Percentiles rank a stretch among this genome's conserved stretches.
Conservation (phyloP, 805 yeast species). For the Metschnikowia chrysomelidarum region DNA sequence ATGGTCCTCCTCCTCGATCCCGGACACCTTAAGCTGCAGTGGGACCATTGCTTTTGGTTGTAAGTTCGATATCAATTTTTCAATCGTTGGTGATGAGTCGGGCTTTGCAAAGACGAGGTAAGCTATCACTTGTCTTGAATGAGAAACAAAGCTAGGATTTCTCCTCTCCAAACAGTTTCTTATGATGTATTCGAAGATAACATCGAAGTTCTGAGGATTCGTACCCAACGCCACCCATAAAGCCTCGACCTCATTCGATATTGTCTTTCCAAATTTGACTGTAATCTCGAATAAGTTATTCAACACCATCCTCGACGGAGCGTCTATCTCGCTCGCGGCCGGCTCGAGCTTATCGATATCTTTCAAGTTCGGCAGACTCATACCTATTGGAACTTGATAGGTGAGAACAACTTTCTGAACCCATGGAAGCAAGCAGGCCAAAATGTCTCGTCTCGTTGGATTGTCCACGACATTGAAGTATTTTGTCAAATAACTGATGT, state of each 20-base stretch:
- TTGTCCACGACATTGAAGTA: constrained; percentile 57
- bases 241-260: constrained; percentile 88
- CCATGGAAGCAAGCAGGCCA: constrained; percentile 88
- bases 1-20: constrained; percentile 23
- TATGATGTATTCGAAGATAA: constrained; percentile 68
- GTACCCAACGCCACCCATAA: constrained; percentile 93
- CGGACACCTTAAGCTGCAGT: constrained; percentile 36
- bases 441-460: constrained; percentile 68
- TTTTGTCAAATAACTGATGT: constrained; percentile 72
- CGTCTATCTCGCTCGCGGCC: constrained; percentile 19
- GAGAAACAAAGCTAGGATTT: constrained; percentile 71
- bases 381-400: constrained; percentile 6
- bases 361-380: constrained; percentile 7
- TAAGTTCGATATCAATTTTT: constrained; percentile 63
- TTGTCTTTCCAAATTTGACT: constrained; percentile 64
- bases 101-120: constrained; percentile 59
- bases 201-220: constrained; percentile 65
- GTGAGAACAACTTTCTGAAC: constrained; percentile 76
- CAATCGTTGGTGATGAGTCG: constrained; percentile 49
- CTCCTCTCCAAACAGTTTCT: constrained; percentile 66
- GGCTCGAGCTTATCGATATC: constrained; percentile 1
- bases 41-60: constrained; percentile 93
- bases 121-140: constrained; percentile 77
- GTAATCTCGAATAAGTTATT: constrained; percentile 84
- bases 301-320: constrained; percentile 61